Percentiles rank a stretch among this genome's conserved stretches.
Evolutionary conservation across 768 basidiomycete species (phyloP).

Genomic region (Naganishia vaughanmartiniae): DNA sequence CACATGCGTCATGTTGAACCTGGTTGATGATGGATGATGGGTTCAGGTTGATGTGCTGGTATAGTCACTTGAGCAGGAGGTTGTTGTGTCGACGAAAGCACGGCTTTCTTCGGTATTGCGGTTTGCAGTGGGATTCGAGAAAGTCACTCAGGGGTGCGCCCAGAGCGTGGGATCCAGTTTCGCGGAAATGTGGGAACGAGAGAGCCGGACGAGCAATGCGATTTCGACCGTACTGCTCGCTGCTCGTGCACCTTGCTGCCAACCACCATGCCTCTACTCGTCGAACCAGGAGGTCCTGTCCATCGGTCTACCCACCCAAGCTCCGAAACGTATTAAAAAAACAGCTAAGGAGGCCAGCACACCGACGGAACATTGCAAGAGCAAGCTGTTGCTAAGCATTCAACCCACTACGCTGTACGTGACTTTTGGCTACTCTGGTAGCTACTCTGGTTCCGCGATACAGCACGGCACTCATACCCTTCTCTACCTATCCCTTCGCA

Average conservation of each 20-base stretch:
- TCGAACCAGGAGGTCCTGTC: neutral
- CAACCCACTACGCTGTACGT: conserved; percentile 9
- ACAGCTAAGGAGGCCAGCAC: neutral
- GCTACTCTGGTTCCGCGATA: too few species aligned
- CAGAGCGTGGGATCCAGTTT: neutral
- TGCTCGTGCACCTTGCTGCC: neutral
- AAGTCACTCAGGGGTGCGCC: neutral
- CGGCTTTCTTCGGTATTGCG: conserved; percentile 16
- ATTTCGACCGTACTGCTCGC: neutral
- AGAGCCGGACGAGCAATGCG: too few species aligned
- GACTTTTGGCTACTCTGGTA: too few species aligned
- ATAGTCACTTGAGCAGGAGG: neutral
- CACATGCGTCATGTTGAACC: neutral
- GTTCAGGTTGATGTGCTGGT: neutral
- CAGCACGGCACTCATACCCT: neutral
- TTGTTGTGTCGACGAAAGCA: neutral
- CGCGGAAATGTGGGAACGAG: neutral
- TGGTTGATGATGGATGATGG: neutral
- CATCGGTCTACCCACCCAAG: neutral
- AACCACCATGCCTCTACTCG: neutral
- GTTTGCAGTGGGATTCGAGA: conserved; percentile 1
- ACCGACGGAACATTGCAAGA: neutral
- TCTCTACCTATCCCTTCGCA: neutral
- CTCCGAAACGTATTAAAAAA: neutral
- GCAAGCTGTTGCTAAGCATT: conserved; percentile 2